Base-by-base conservation (phyloP, 83 land plant species). In the Isoetes engelmannii region DNA sequence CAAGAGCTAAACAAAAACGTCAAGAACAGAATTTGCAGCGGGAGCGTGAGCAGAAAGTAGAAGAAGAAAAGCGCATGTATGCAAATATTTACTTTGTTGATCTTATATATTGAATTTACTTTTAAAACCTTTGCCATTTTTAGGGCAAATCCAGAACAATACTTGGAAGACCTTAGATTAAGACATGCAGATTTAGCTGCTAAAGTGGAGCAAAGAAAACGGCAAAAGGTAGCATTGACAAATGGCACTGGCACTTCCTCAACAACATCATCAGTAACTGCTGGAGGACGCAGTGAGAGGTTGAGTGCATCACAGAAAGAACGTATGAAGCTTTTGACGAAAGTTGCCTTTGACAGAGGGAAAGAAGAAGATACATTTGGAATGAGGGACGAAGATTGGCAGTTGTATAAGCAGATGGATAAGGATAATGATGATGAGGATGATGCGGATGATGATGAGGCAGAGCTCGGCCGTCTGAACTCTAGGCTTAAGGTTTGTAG, bases 361-460 rank as follows among this genome's bases (percentile, higher is more conserved):
- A 94, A 94, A 70, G 99, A 89, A 57, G 98, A 93, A 72, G 99
- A 94, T 69, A 94, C 99, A 5, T 94, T 94, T 82, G 99, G 99
- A 58, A 81, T 82, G 61, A 84, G 75, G 48, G 99, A 94, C 76
- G 99, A 94, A 76, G 99, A 94, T 57, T 94, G 99, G 99, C 88
- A 88, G 64, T 85, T 94, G 7, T 94, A 94, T 70, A 94, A 94
- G 66, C 72, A 86, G 64, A 90, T 94, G 93, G 90, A 95, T 75
- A 90, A 76, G 75, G 99, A 94, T 71, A 77, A 86, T 72, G 92
- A 93, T 28, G 93, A 90, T 62, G 87, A 86, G 64, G 96, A 93
- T 15, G 90, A 86, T 4, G 80, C 74, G 49, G 93, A 90, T 76
- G 82, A 71, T 18, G 89, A 86, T 65, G 97, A 94, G 44, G 75